A percentile compares a stretch with the other conserved stretches of the same genome.
Evolutionary conservation across 805 yeast genomes (phyloP).

Genomic region (Myxozyma geophila): DNA sequence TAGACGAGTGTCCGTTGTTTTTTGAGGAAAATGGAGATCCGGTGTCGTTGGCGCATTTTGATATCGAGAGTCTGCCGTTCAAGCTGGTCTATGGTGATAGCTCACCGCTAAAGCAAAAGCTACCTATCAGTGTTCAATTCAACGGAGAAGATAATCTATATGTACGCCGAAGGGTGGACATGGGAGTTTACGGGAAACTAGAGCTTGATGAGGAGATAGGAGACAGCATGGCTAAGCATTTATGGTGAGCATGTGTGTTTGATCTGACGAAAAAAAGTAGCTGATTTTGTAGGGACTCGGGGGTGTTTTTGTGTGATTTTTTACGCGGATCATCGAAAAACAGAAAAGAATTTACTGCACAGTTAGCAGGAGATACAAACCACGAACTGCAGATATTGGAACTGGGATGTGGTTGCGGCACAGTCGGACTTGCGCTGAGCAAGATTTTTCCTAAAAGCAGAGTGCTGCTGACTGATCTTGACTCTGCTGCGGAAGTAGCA

Average conservation of each 20-base stretch:
- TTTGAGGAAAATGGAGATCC: neutral
- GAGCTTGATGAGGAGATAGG: constrained; percentile 48
- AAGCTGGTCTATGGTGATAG: neutral
- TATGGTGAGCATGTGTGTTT: constrained; percentile 51
- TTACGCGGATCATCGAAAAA: constrained; percentile 3
- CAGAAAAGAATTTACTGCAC: neutral
- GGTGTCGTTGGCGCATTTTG: neutral
- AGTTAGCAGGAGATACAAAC: neutral
- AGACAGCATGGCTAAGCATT: constrained; percentile 50
- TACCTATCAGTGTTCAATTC: neutral
- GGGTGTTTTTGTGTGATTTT: constrained; percentile 22
- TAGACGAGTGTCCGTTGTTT: constrained; percentile 10
- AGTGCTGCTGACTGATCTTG: constrained; percentile 47
- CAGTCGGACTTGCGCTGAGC: constrained; percentile 46
- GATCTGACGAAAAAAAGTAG: neutral
- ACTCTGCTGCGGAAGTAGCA: constrained; percentile 49
- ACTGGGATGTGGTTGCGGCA: constrained; percentile 53
- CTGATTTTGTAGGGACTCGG: constrained; percentile 29
- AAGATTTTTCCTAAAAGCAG: constrained; percentile 35
- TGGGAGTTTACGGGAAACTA: constrained; percentile 6
- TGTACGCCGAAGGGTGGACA: constrained; percentile 12
- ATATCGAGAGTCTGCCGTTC: constrained; percentile 16
- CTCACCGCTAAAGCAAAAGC: neutral
- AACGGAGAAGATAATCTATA: constrained; percentile 9
- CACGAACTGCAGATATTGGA: constrained; percentile 44